Evolutionary conservation across 805 yeast genomes (phyloP).

Genomic region (Candida suzukii): DNA sequence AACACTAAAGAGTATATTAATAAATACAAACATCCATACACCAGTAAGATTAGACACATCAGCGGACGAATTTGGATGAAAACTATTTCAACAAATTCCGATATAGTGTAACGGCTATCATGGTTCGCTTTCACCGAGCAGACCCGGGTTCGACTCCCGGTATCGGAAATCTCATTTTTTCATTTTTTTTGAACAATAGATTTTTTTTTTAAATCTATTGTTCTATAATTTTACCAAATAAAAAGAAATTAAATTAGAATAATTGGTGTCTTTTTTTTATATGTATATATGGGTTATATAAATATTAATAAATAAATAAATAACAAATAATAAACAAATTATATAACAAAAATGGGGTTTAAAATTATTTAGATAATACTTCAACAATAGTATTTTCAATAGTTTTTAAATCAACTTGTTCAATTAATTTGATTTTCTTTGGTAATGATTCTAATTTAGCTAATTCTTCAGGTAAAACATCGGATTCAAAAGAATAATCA

Average conservation of each 20-base stretch:
- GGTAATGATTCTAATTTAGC: constrained; percentile 62
- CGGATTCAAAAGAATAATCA: constrained; percentile 78
- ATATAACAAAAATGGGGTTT: constrained; percentile 3
- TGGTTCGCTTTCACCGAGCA: constrained; percentile 86
- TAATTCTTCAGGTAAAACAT: constrained; percentile 86
- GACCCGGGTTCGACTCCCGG: constrained; percentile 87
- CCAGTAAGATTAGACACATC: not conserved
- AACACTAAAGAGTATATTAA: too few species aligned
- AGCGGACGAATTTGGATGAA: too few species aligned
- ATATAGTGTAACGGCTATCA: constrained; percentile 82
- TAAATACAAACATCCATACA: too few species aligned
- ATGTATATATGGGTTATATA: too few species aligned
- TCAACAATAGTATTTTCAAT: constrained; percentile 73
- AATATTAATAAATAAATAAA: too few species aligned
- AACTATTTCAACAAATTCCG: constrained; percentile 37
- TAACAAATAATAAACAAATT: too few species aligned
- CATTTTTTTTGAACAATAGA: not conserved
- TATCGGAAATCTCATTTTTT: constrained; percentile 42
- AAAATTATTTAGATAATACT: constrained; percentile 46
- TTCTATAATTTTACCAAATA: too few species aligned
- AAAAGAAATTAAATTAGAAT: too few species aligned
- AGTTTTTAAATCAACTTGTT: constrained; percentile 63
- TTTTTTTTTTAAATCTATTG: too few species aligned
- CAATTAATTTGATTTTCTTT: constrained; percentile 67
- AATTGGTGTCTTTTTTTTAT: too few species aligned